Evolutionary conservation across 2,329 filamentous ascomycete genomes (phyloP).

Genomic region (Whalleya microplaca): DNA sequence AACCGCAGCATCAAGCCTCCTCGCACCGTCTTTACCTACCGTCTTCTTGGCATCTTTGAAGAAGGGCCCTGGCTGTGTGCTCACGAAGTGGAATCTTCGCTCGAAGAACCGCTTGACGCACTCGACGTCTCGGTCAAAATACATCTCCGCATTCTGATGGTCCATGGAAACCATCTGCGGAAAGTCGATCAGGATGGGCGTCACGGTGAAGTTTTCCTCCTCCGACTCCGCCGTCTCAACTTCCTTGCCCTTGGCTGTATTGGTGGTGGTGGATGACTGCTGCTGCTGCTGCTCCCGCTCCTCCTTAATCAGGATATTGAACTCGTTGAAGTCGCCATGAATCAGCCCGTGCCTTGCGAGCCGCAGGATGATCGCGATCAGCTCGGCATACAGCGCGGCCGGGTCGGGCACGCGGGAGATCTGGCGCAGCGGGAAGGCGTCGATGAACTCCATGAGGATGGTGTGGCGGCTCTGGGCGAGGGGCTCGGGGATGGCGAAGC

Average conservation of each 20-base stretch:
- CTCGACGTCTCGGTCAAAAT: constrained; percentile 94
- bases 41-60: constrained; percentile 82
- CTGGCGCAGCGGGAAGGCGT: constrained; percentile 89
- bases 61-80: constrained; percentile 80
- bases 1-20: constrained; percentile 81
- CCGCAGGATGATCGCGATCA: constrained; percentile 83
- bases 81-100: constrained; percentile 84
- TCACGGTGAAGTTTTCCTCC: constrained; percentile 54
- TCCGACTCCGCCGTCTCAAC: constrained; percentile 18
- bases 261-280: constrained; percentile 34
- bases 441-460: constrained; percentile 92
- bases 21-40: constrained; percentile 65
- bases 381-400: constrained; percentile 83
- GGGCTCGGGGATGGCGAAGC: constrained; percentile 87
- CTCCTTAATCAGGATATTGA: constrained; percentile 95
- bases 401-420: constrained; percentile 84
- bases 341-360: constrained; percentile 88
- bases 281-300: constrained; percentile 44
- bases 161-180: constrained; percentile 98
- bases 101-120: constrained; percentile 96
- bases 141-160: constrained; percentile 91
- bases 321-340: constrained; percentile 98
- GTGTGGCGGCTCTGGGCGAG: constrained; percentile 91
- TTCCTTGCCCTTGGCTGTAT: constrained; percentile 21
- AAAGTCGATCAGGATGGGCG: constrained; percentile 92